phyloP scores from a whole-genome alignment of 2,329 filamentous ascomycete species.

The Cordyceps militaris region DNA sequence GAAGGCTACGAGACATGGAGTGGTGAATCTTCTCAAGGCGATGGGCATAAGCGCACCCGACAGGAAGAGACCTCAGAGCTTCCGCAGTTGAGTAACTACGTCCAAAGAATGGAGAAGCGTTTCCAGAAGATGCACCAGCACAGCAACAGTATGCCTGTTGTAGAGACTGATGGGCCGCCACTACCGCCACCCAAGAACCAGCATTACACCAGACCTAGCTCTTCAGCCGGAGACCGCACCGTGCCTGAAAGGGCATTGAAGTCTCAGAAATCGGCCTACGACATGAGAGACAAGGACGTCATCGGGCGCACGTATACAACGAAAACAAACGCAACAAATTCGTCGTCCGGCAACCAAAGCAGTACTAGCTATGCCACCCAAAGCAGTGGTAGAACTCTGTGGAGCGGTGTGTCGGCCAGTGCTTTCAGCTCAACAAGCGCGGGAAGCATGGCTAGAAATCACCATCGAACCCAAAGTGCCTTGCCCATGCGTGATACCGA shows the following conservation, averaged over 20 bases:
- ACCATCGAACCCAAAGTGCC: slow-evolving; percentile 57
- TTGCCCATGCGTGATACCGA: slow-evolving; percentile 54
- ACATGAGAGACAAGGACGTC: slow-evolving; percentile 56
- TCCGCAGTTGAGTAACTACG: slow-evolving; percentile 76
- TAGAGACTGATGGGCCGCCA: slow-evolving; percentile 46
- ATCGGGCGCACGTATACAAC: slow-evolving; percentile 78
- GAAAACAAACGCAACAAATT: slow-evolving; percentile 77
- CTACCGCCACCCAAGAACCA: slow-evolving; percentile 56
- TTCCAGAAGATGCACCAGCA: slow-evolving; percentile 64
- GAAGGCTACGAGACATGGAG: slow-evolving; percentile 55
- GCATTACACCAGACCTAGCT: slow-evolving; percentile 49
- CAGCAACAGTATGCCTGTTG: slow-evolving; percentile 36
- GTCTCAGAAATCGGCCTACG: slow-evolving; percentile 69
- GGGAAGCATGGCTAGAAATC: slow-evolving; percentile 79
- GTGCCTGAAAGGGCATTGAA: slow-evolving; percentile 42
- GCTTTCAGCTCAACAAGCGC: slow-evolving; percentile 93
- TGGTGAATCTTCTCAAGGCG: slow-evolving; percentile 45
- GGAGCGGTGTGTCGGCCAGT: slow-evolving; percentile 88
- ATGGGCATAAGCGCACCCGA: slow-evolving; percentile 33
- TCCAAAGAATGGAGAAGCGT: slow-evolving; percentile 84
- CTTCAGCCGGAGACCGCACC: slow-evolving; percentile 42
- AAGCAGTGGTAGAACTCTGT: slow-evolving; percentile 75
- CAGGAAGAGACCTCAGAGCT: slow-evolving; percentile 47
- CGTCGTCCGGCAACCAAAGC: slow-evolving; percentile 65
- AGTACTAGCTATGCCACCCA: slow-evolving; percentile 68